Evolutionary conservation across 1,139 yeast genomes (phyloP).

Genomic region (Nakaseomyces sp.): DNA sequence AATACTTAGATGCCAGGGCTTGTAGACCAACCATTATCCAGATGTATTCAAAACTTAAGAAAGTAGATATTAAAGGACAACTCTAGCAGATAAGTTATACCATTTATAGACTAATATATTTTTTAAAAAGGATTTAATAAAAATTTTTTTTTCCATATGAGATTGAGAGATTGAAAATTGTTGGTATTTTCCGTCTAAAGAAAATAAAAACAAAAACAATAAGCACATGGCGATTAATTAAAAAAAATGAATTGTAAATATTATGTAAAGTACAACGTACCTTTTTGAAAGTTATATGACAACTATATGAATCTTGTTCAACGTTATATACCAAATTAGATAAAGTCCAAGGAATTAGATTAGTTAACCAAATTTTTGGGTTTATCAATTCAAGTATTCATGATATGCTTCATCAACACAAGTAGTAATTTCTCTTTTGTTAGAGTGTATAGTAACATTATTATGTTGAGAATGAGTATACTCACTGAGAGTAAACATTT

Average conservation of each 20-base stretch:
- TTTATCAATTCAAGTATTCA: neutral
- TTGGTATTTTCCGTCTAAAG: no score
- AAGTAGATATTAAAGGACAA: slow-evolving; percentile 91
- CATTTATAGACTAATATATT: neutral
- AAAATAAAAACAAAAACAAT: no score
- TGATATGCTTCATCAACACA: neutral
- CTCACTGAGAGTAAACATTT: neutral
- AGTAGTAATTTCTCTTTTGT: neutral
- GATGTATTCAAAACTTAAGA: slow-evolving; percentile 41
- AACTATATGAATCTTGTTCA: neutral
- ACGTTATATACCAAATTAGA: neutral
- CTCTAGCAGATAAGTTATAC: slow-evolving; percentile 34
- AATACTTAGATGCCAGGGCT: slow-evolving; percentile 33
- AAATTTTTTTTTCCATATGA: no score
- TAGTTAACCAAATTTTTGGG: no score
- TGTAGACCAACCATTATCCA: slow-evolving; percentile 39
- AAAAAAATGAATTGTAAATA: no score
- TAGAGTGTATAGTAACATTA: neutral
- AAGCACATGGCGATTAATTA: no score
- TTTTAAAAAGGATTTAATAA: no score
- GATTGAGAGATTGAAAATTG: no score
- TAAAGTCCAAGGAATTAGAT: no score
- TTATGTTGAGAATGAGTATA: neutral
- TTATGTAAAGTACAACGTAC: neutral
- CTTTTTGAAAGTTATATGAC: neutral